Base-by-base conservation (phyloP, 176 grass and related monocot genomes). In the Phyllostachys edulis region DNA sequence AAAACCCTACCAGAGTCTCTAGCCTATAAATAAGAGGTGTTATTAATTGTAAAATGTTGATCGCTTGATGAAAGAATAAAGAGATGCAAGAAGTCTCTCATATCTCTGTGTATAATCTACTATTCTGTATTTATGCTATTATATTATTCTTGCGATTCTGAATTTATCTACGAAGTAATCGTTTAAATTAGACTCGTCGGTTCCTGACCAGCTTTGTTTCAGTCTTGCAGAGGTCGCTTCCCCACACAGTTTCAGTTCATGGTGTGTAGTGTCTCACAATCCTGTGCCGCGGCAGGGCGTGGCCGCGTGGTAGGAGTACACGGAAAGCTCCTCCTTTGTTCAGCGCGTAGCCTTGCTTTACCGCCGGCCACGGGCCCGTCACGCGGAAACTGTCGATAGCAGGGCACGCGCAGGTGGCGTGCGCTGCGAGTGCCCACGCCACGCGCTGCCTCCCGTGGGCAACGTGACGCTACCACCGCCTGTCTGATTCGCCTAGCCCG, bases 401-500 rank as follows among this genome's bases (percentile, higher is more conserved):
- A 5, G 12, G 40, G 17, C 74, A 26, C 52, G 37, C 26, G 76
- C 82, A 80, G 69, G 64, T 64, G 64, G 70, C 78, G 34, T 11
- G 40, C 52, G 77, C 42, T 11, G 40, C 52, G 77, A 68, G 51
- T 47, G 68, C 37, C 77, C 69, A 57, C 29, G 29, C 29, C 29
- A 29, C 67, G 81, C 82, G 60, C 12, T 51, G 82, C 60, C 61
- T 51, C 32, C n/a, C n/a, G n/a, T n/a, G n/a, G n/a, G n/a, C n/a
- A n/a, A 77, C 83, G 88, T 90, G 88, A 89, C 70, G 77, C 62
- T 49, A 3, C 61, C 77, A 81, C 49, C 24, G 77, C 50, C 47
- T 83, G 80, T 18, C 65, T 26, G 59, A 2, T 55, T 56, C 60
- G 5, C 42, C 0, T 11, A 3, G 24, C 80, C 47, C 27, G 50